Percentiles rank a stretch among this genome's conserved stretches.
phyloP scores from a whole-genome alignment of 2,329 filamentous ascomycete genomes.

The Nemania bipapillata region DNA sequence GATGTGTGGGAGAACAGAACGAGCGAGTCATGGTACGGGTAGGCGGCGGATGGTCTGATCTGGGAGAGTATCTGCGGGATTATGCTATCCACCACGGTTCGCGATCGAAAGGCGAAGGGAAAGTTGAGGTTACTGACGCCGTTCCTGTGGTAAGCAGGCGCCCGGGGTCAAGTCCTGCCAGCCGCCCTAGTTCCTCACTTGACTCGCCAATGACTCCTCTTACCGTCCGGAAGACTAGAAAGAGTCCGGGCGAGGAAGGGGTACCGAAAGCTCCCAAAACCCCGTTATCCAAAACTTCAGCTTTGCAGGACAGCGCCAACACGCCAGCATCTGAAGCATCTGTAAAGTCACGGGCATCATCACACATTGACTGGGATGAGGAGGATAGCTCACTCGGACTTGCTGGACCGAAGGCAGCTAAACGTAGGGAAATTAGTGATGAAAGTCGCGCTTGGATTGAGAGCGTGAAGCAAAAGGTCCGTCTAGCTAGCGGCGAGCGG shows the following conservation, averaged over 20 bases:
- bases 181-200: slow-evolving; percentile 56
- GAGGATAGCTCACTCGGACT: slow-evolving; percentile 73
- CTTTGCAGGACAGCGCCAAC: slow-evolving; percentile 48
- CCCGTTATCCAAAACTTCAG: slow-evolving; percentile 53
- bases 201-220: slow-evolving; percentile 60
- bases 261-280: slow-evolving; percentile 56
- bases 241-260: slow-evolving; percentile 55
- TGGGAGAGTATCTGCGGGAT: slow-evolving; percentile 92
- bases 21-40: slow-evolving; percentile 98
- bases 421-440: slow-evolving; percentile 72
- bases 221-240: slow-evolving; percentile 66
- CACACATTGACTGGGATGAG: slow-evolving; percentile 67
- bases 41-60: slow-evolving; percentile 96
- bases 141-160: slow-evolving; percentile 51
- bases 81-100: slow-evolving; percentile 92
- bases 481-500: slow-evolving; percentile 72
- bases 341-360: slow-evolving; percentile 63
- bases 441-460: slow-evolving; percentile 84
- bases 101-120: slow-evolving; percentile 65
- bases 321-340: slow-evolving; percentile 60
- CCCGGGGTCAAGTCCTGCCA: slow-evolving; percentile 56
- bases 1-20: slow-evolving; percentile 86
- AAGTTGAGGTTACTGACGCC: slow-evolving; percentile 68
- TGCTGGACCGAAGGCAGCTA: slow-evolving; percentile 74
- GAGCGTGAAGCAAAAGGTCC: slow-evolving; percentile 82